Conservation (phyloP, 768 basidiomycete species). For the Hypholoma fasciculare region DNA sequence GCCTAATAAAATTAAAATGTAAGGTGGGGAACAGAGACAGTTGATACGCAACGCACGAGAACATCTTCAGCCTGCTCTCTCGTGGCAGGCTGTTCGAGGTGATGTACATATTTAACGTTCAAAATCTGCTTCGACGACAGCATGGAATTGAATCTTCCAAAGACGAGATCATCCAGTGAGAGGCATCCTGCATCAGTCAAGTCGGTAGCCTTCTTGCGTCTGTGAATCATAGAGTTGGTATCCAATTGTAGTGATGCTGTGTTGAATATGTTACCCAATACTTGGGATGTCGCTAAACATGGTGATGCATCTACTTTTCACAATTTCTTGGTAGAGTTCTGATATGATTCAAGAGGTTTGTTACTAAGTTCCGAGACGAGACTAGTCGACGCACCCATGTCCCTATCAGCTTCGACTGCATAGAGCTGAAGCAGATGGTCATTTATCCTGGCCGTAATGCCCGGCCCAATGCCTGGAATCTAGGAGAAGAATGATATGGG, state of each 20-base stretch:
- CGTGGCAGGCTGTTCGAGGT: constrained; percentile 34
- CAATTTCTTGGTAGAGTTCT: constrained; percentile 21
- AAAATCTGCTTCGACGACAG: constrained; percentile 38
- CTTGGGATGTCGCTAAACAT: constrained; percentile 40
- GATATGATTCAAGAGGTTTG: constrained; percentile 12
- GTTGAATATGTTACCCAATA: constrained; percentile 43
- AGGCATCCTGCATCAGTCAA: constrained; percentile 53
- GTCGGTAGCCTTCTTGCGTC: constrained; percentile 36
- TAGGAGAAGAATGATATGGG: constrained; percentile 8
- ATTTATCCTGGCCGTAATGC: constrained; percentile 48
- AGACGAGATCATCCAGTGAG: constrained; percentile 39
- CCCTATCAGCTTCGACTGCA: constrained; percentile 21
- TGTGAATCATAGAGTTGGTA: constrained; percentile 15
- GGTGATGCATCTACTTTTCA: constrained; percentile 26
- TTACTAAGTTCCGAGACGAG: neutral
- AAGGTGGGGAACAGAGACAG: neutral
- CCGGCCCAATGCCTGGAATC: constrained; percentile 36
- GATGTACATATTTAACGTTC: constrained; percentile 39
- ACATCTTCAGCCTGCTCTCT: constrained; percentile 43
- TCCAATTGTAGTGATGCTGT: neutral
- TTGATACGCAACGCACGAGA: constrained; percentile 33
- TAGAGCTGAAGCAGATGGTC: constrained; percentile 25
- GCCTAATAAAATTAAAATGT: constrained; percentile 30
- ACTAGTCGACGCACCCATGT: constrained; percentile 24
- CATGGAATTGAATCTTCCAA: constrained; percentile 35